A percentile compares a stretch with the other conserved stretches of the same genome.
Evolutionary conservation across 2,329 filamentous ascomycete species (phyloP).

Genomic region (Colletotrichum trifolii): DNA sequence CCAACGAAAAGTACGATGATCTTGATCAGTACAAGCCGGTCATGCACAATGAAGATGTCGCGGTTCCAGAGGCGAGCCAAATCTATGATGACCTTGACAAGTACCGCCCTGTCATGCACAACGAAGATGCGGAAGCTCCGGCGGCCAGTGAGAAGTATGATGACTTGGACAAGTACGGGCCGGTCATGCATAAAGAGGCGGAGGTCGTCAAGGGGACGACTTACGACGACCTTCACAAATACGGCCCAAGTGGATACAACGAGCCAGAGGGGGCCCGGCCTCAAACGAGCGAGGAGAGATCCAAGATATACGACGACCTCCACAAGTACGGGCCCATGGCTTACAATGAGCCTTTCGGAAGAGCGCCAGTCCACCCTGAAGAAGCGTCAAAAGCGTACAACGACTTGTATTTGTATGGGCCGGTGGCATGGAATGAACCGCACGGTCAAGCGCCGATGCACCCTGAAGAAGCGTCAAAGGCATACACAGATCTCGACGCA

Average conservation of each 20-base stretch:
- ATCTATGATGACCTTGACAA: slow-evolving; percentile 50
- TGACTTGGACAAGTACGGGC: slow-evolving; percentile 39
- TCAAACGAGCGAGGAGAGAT: slow-evolving; percentile 49
- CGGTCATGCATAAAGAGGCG: slow-evolving; percentile 46
- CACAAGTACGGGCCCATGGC: slow-evolving; percentile 45
- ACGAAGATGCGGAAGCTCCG: slow-evolving; percentile 42
- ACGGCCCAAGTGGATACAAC: slow-evolving; percentile 50
- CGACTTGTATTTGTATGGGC: slow-evolving; percentile 53
- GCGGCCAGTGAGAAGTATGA: slow-evolving; percentile 33
- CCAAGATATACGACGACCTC: slow-evolving; percentile 53
- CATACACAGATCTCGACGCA: slow-evolving; percentile 31
- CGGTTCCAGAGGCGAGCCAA: too few species aligned
- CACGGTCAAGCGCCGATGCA: slow-evolving; percentile 35
- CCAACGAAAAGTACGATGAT: slow-evolving; percentile 50
- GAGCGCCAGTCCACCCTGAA: slow-evolving; percentile 44
- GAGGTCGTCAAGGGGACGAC: slow-evolving; percentile 51
- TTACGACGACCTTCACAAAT: slow-evolving; percentile 52
- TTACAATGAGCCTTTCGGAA: slow-evolving; percentile 50
- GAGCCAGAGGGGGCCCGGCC: slow-evolving; percentile 48
- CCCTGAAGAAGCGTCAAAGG: slow-evolving; percentile 31
- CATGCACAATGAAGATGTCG: slow-evolving; percentile 45
- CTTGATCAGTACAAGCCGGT: slow-evolving; percentile 51
- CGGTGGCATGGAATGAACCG: slow-evolving; percentile 37
- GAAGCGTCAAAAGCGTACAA: slow-evolving; percentile 51
- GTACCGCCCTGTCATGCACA: slow-evolving; percentile 48